Conservation (phyloP, 2,329 filamentous ascomycete species). For the Neonectria coccinea region DNA sequence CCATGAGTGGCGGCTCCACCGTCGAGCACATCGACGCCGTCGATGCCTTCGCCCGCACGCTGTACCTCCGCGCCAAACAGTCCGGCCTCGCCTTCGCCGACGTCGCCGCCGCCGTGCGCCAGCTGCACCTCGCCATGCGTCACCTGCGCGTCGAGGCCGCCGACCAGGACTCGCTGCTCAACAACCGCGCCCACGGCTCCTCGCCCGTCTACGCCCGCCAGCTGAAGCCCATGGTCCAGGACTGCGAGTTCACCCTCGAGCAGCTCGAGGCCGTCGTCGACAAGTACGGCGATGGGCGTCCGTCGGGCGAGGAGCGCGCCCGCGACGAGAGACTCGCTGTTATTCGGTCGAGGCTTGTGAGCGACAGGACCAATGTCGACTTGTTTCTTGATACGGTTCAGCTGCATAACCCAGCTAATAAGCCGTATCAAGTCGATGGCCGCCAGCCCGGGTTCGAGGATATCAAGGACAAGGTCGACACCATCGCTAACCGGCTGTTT, state of each 20-base stretch:
- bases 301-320: conserved; percentile 46
- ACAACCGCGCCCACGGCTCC: conserved; percentile 50
- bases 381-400: conserved; percentile 70
- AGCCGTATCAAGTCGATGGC: conserved; percentile 50
- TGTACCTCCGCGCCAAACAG: conserved; percentile 65
- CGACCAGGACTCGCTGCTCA: conserved; percentile 67
- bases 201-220: conserved; percentile 60
- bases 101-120: conserved; percentile 62
- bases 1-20: conserved; percentile 50
- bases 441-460: conserved; percentile 59
- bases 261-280: conserved; percentile 66
- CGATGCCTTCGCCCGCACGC: conserved; percentile 65
- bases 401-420: conserved; percentile 59
- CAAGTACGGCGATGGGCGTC: conserved; percentile 53
- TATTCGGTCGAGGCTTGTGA: conserved; percentile 60
- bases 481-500: conserved; percentile 65
- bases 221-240: conserved; percentile 64
- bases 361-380: conserved; percentile 65
- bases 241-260: conserved; percentile 66
- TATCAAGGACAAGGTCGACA: conserved; percentile 72
- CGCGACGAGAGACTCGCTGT: conserved; percentile 56
- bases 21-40: conserved; percentile 65
- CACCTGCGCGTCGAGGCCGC: conserved; percentile 69
- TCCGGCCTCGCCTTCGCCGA: conserved; percentile 61
- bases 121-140: conserved; percentile 66